Conservation (phyloP, 176 grass and related monocot species). For the Oryza nivara region DNA sequence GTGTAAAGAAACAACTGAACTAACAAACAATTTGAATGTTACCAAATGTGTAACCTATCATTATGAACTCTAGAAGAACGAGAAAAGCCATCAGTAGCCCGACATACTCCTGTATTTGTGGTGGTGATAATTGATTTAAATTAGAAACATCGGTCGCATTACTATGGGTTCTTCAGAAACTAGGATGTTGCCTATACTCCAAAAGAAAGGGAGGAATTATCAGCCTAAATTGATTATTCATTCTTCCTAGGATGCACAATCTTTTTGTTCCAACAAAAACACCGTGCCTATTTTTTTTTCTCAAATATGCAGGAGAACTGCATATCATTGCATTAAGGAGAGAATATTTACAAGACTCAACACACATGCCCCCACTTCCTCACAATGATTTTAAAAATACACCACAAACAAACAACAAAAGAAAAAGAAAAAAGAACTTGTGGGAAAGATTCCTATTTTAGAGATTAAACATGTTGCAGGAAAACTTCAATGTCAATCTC, state of each 20-base stretch:
- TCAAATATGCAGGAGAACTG: no score
- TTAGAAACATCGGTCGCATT: neutral
- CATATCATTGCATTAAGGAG: no score
- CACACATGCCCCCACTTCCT: no score
- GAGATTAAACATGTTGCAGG: neutral
- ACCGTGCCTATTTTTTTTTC: neutral
- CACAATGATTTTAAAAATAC: no score
- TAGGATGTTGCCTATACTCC: neutral
- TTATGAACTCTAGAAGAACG: neutral
- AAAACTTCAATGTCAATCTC: neutral
- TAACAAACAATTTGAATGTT: neutral
- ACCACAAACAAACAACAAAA: no score
- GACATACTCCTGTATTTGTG: neutral
- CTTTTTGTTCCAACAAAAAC: neutral
- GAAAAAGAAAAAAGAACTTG: neutral
- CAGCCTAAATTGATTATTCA: neutral
- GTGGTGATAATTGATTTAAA: neutral
- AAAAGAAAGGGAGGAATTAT: neutral
- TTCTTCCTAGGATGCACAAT: neutral
- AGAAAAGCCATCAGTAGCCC: neutral
- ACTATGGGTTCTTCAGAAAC: neutral
- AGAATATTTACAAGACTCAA: no score
- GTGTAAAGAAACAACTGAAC: neutral
- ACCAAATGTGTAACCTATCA: neutral
- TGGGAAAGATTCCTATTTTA: neutral